These are phyloP conservation scores for Acarospora socialis DNA, from an alignment of 2,329 filamentous ascomycete species.

Conservation along the genomic window DNA sequence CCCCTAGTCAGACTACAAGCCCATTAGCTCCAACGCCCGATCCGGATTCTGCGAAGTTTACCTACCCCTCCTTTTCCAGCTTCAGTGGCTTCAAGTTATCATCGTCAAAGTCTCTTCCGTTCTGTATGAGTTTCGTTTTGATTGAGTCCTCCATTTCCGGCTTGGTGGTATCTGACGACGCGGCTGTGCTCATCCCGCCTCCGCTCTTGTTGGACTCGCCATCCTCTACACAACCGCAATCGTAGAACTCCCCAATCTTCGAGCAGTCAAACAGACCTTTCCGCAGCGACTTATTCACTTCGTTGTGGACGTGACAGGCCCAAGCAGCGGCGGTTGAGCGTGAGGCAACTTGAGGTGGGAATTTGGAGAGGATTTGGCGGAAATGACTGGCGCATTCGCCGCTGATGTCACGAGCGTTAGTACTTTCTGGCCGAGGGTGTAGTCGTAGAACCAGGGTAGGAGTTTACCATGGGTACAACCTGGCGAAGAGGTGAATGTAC, in stretches of 20 bases:
- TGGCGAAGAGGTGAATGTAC: conserved; percentile 50
- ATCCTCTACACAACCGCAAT: conserved; percentile 50
- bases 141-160: conserved; percentile 6
- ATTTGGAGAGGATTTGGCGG: conserved; percentile 44
- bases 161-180: neutral
- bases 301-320: conserved; percentile 53
- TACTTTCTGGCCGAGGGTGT: neutral
- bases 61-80: neutral
- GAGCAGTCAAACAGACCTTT: conserved; percentile 50
- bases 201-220: conserved; percentile 21
- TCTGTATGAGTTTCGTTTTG: conserved; percentile 1
- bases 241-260: conserved; percentile 52
- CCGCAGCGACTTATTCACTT: conserved; percentile 47
- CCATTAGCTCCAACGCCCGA: neutral
- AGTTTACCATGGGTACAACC: conserved; percentile 47
- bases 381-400: conserved; percentile 54
- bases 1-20: neutral
- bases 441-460: neutral
- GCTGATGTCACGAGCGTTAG: conserved; percentile 22
- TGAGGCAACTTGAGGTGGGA: conserved; percentile 49
- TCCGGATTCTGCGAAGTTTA: neutral
- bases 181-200: neutral
- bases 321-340: conserved; percentile 48
- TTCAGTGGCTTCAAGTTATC: neutral
- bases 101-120: neutral